A percentile compares a stretch with the other conserved stretches of the same genome.
phyloP scores from a whole-genome alignment of 2,329 filamentous ascomycete genomes.

The Fusarium nematophilum region DNA sequence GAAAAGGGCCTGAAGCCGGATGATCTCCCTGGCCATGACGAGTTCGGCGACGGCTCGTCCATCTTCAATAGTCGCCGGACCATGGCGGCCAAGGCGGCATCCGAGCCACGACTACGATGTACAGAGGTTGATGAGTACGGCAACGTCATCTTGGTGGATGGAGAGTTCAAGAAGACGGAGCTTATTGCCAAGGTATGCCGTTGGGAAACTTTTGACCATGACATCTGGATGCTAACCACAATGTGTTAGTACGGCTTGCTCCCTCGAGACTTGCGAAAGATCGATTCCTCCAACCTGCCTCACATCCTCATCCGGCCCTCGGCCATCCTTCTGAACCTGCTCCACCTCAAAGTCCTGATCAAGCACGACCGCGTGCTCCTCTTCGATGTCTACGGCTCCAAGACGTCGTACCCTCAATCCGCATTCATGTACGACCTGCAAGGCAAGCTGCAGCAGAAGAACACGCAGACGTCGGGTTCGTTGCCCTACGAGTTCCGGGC shows the following conservation, averaged over 20 bases:
- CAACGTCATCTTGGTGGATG: conserved; percentile 90
- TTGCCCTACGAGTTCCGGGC: conserved; percentile 97
- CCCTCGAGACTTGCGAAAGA: conserved; percentile 95
- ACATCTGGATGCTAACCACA: conserved; percentile 7
- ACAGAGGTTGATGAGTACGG: conserved; percentile 95
- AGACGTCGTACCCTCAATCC: conserved; percentile 93
- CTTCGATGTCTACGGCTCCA: conserved; percentile 95
- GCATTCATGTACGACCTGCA: conserved; percentile 98
- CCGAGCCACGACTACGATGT: conserved; percentile 88
- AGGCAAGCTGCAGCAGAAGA: conserved; percentile 88
- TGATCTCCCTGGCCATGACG: conserved; percentile 68
- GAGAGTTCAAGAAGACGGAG: conserved; percentile 98
- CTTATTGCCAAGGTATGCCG: conserved; percentile 85
- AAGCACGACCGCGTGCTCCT: conserved; percentile 94
- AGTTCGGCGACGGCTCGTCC: conserved; percentile 65
- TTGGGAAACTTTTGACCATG: background rate
- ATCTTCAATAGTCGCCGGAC: conserved; percentile 78
- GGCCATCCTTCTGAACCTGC: conserved; percentile 92
- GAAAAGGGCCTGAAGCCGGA: conserved; percentile 62
- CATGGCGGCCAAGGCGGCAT: conserved; percentile 78
- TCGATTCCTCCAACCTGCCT: conserved; percentile 94
- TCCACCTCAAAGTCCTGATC: conserved; percentile 96
- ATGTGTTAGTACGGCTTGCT: conserved; percentile 81
- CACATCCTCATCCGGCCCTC: conserved; percentile 94
- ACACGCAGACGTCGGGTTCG: conserved; percentile 64